A percentile compares a stretch with the other conserved stretches of the same genome.
These are phyloP conservation scores for Digitaria exilis DNA, from an alignment of 202 grass and related monocot species.

Conservation along the genomic window DNA sequence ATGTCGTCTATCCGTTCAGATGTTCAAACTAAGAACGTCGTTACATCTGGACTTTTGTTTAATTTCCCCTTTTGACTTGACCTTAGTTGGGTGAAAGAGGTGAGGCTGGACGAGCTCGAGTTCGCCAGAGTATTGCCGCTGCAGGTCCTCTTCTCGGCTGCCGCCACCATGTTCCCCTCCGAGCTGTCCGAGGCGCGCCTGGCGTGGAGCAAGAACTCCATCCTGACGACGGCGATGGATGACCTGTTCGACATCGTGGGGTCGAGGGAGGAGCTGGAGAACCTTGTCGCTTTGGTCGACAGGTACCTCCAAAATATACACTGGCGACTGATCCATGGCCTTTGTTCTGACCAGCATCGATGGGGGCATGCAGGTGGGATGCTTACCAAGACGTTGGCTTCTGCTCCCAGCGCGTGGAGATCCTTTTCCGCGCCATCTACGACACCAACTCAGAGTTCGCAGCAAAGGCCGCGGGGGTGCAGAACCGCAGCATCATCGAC, in stretches of 20 bases:
- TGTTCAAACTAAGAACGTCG: too few relatives aligned
- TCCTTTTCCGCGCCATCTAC: not conserved
- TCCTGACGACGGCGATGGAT: conserved; percentile 44
- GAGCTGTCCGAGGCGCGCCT: conserved; percentile 49
- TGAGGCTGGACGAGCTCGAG: conserved; percentile 47
- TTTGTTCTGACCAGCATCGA: too few relatives aligned
- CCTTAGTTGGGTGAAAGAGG: conserved; percentile 45
- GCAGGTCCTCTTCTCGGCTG: not conserved
- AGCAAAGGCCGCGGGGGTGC: not conserved
- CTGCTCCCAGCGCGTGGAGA: conserved; percentile 2
- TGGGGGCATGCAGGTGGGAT: conserved; percentile 6
- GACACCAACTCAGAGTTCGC: not conserved
- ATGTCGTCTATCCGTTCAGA: too few relatives aligned
- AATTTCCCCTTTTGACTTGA: too few relatives aligned
- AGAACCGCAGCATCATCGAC: not conserved
- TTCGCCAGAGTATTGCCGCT: conserved; percentile 49
- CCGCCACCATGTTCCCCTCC: conserved; percentile 41
- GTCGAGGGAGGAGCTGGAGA: conserved; percentile 51
- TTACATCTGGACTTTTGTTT: too few relatives aligned
- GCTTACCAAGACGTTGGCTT: not conserved
- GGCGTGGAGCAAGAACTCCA: conserved; percentile 40
- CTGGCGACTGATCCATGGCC: too few relatives aligned
- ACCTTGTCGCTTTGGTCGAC: conserved; percentile 46
- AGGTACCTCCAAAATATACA: too few relatives aligned
- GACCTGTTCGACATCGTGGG: conserved; percentile 63